A percentile compares a stretch with the other conserved stretches of the same genome.
Evolutionary conservation across 352 stramenopile genomes (phyloP).

Genomic region (Pythium biforme): DNA sequence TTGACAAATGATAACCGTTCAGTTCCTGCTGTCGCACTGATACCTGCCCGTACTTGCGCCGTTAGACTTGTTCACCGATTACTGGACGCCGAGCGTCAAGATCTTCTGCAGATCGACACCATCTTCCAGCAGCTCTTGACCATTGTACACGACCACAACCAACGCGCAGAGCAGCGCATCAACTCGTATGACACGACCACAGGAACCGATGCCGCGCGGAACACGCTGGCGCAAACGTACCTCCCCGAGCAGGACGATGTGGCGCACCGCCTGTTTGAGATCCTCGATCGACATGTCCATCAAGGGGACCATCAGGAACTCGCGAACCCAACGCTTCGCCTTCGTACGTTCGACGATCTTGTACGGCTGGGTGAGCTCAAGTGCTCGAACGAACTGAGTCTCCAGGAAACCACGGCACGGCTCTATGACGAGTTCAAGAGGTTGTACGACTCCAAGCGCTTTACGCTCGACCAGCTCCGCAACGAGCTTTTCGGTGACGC

Average conservation of each 20-base stretch:
- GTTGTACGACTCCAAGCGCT: conserved; percentile 24
- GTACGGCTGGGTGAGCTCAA: conserved; percentile 22
- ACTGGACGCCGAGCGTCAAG: conserved; percentile 32
- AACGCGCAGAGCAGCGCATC: conserved; percentile 15
- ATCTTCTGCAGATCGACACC: conserved; percentile 24
- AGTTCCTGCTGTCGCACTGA: neutral
- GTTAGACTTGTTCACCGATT: conserved; percentile 33
- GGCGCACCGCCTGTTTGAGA: conserved; percentile 18
- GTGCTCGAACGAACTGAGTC: conserved; percentile 14
- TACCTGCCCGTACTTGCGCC: neutral
- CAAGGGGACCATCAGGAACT: neutral
- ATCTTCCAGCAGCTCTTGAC: conserved; percentile 23
- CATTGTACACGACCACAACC: conserved; percentile 11
- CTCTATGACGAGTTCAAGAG: conserved; percentile 23
- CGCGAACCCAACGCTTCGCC: neutral
- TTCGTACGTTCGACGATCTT: conserved; percentile 33
- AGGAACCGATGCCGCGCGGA: conserved; percentile 10
- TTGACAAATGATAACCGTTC: too few species aligned
- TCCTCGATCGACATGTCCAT: conserved; percentile 16
- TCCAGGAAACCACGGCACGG: conserved; percentile 5
- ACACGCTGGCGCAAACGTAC: conserved; percentile 20
- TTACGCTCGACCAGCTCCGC: conserved; percentile 21
- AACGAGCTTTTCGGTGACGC: conserved; percentile 28
- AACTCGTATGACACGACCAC: conserved; percentile 9
- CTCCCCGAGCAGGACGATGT: conserved; percentile 26